A percentile compares a stretch with the other conserved stretches of the same genome.
Conservation (phyloP, 106 monocot genomes). For the Platanthera zijinensis region DNA sequence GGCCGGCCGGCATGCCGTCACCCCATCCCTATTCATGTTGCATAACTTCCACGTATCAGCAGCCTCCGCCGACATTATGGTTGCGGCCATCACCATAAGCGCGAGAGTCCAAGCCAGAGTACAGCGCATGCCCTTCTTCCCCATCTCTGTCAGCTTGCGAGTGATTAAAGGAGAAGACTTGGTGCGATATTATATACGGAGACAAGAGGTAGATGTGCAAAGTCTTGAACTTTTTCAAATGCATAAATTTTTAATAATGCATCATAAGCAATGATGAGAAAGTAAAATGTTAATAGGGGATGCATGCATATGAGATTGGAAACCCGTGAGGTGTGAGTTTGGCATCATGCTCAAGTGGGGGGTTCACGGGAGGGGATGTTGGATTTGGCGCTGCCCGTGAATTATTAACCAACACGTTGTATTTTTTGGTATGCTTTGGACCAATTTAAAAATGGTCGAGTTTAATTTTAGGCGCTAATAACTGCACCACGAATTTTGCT, state of each 20-base stretch:
- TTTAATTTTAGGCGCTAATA: too few relatives aligned
- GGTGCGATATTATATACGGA: not conserved
- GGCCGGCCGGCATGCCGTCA: constrained; percentile 41
- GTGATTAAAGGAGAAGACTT: not conserved
- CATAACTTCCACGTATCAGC: constrained; percentile 25
- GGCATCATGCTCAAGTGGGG: not conserved
- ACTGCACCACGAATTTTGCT: too few relatives aligned
- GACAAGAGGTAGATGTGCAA: not conserved
- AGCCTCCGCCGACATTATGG: not conserved
- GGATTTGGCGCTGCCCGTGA: not conserved
- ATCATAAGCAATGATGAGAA: not conserved
- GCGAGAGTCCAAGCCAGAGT: not conserved
- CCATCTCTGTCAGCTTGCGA: not conserved
- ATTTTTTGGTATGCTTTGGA: not conserved
- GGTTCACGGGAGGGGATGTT: constrained; percentile 3
- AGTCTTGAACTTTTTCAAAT: too few relatives aligned
- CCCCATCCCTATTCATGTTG: constrained; percentile 34
- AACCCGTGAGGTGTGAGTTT: not conserved
- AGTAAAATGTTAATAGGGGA: not conserved
- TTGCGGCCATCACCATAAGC: not conserved
- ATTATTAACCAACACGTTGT: not conserved
- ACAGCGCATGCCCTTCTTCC: not conserved
- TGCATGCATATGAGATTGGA: not conserved
- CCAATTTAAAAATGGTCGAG: too few relatives aligned
- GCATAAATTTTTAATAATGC: not conserved